Conservation (phyloP, 192 early-diverging fungal species). For the Glomus cerebriforme region DNA sequence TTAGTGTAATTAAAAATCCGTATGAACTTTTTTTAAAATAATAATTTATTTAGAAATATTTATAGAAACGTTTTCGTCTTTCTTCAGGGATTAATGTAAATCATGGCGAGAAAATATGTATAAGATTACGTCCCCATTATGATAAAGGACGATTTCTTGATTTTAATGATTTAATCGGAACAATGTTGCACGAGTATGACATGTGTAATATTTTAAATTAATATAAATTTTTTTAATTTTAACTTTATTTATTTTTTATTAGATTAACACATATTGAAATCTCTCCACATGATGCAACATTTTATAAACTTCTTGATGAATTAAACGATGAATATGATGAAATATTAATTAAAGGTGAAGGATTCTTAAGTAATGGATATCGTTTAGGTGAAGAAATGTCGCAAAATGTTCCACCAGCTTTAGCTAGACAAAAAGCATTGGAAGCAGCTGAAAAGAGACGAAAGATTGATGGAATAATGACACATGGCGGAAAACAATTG, state of each 20-base stretch:
- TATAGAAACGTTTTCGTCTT: not conserved
- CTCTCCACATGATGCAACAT: constrained; percentile 66
- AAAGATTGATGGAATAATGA: constrained; percentile 57
- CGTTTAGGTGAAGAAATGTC: constrained; percentile 48
- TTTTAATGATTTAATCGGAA: constrained; percentile 67
- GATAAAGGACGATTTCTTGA: constrained; percentile 58
- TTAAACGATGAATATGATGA: constrained; percentile 65
- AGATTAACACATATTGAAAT: constrained; percentile 50
- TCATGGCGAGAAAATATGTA: constrained; percentile 61
- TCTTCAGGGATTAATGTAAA: constrained; percentile 71
- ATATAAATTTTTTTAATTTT: too few relatives aligned
- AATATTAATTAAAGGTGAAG: constrained; percentile 49
- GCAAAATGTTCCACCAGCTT: constrained; percentile 41
- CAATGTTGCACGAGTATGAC: constrained; percentile 73
- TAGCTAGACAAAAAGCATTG: constrained; percentile 45
- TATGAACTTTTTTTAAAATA: not conserved
- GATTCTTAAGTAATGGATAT: constrained; percentile 53
- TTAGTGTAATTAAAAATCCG: constrained; percentile 15
- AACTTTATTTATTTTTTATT: constrained; percentile 10
- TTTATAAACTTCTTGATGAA: constrained; percentile 62
- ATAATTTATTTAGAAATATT: not conserved
- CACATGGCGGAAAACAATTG: constrained; percentile 54
- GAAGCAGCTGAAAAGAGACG: constrained; percentile 59
- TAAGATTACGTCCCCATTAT: constrained; percentile 62
- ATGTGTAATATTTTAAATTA: too few relatives aligned